These are phyloP conservation scores for Rhodotorula diobovata DNA, from an alignment of 768 basidiomycete genomes.

Conservation along the genomic window DNA sequence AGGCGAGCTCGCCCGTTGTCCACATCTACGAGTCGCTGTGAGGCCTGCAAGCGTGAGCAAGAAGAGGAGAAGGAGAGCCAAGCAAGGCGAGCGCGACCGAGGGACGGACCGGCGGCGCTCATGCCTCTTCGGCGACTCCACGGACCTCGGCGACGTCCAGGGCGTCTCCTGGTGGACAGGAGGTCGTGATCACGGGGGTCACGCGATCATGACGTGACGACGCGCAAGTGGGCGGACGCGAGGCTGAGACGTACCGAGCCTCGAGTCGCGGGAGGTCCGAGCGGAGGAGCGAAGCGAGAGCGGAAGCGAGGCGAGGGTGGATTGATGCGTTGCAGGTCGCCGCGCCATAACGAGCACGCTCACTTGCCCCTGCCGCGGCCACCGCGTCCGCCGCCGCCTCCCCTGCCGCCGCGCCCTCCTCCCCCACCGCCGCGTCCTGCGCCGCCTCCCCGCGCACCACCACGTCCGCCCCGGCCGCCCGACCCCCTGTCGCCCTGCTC, in stretches of 20 bases:
- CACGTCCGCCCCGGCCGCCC: not conserved
- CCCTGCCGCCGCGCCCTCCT: not conserved
- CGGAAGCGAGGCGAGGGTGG: not conserved
- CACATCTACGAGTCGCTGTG: no score
- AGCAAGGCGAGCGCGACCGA: no score
- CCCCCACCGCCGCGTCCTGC: not conserved
- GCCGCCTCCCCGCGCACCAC: not conserved
- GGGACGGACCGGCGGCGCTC: no score
- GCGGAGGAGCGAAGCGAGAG: not conserved
- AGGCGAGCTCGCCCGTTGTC: not conserved
- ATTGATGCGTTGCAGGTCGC: not conserved
- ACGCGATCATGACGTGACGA: not conserved
- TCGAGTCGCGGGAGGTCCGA: no score
- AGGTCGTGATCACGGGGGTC: no score
- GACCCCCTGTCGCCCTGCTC: no score
- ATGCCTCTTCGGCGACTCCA: not conserved
- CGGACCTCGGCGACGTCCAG: no score
- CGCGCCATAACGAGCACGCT: no score
- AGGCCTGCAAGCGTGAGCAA: not conserved
- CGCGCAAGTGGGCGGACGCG: no score
- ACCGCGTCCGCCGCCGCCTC: not conserved
- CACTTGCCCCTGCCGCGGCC: not conserved
- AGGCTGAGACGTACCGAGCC: not conserved
- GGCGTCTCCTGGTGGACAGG: not conserved
- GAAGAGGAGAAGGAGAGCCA: not conserved